phyloP scores from a whole-genome alignment of 352 stramenopile genomes.

The Globisporangium yorkense region DNA sequence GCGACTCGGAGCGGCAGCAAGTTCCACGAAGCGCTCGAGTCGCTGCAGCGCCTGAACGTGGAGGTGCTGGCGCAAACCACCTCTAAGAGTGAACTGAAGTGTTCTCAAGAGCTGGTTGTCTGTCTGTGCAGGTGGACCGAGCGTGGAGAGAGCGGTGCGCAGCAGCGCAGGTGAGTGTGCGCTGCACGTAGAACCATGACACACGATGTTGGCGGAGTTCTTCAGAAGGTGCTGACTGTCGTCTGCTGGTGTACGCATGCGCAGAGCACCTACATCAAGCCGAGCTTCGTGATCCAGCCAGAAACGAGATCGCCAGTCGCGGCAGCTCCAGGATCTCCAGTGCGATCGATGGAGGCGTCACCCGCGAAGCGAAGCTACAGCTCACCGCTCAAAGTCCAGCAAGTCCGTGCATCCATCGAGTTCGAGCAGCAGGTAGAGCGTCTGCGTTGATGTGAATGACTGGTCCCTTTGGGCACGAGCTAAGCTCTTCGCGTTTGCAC shows the following conservation, averaged over 20 bases:
- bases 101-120: constrained; percentile 6
- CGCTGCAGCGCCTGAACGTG: constrained; percentile 27
- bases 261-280: constrained; percentile 27
- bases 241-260: not conserved
- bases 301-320: constrained; percentile 2
- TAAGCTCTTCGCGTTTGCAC: not conserved
- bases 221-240: not conserved
- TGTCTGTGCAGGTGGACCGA: constrained; percentile 7
- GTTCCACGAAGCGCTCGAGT: constrained; percentile 37
- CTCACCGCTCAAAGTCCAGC: not conserved
- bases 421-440: constrained; percentile 2
- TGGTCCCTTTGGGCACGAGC: not conserved
- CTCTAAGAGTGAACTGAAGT: constrained; percentile 8
- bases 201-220: no score
- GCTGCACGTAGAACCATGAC: not conserved
- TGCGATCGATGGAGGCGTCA: not conserved
- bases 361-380: not conserved
- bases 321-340: constrained; percentile 1
- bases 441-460: not conserved
- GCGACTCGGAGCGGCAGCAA: constrained; percentile 14
- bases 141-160: constrained; percentile 16
- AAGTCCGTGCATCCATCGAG: not conserved
- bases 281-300: constrained; percentile 25
- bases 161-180: constrained; percentile 11
- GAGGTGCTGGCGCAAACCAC: not conserved